These are phyloP conservation scores for Exophiala bonariae DNA, from an alignment of 2,329 filamentous ascomycete genomes.

Conservation along the genomic window DNA sequence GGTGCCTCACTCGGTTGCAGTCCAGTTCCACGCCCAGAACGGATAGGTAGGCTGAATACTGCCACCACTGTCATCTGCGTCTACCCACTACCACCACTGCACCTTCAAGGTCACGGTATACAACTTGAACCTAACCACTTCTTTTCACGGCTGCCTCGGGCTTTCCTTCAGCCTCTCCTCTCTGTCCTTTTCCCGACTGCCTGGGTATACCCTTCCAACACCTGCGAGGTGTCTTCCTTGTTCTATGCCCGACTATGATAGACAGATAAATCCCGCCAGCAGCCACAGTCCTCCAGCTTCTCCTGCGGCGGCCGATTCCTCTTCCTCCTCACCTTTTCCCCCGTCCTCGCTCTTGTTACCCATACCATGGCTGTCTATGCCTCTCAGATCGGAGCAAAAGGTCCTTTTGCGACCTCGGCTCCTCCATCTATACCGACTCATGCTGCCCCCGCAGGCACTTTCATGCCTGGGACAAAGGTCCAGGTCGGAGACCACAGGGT, in stretches of 20 bases:
- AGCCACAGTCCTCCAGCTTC: slow-evolving; percentile 3
- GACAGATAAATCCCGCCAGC: slow-evolving; percentile 11
- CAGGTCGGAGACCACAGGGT: slow-evolving; percentile 92
- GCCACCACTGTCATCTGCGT: not conserved
- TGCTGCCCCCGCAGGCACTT: slow-evolving; percentile 71
- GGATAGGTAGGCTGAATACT: too few relatives aligned
- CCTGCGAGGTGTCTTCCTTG: too few relatives aligned
- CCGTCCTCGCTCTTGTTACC: not conserved
- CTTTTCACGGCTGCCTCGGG: slow-evolving; percentile 11
- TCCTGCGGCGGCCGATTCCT: slow-evolving; percentile 1
- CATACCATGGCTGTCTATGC: slow-evolving; percentile 27
- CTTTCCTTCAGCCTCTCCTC: not conserved
- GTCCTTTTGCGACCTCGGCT: slow-evolving; percentile 20
- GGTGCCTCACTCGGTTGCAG: too few relatives aligned
- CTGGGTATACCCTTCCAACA: not conserved
- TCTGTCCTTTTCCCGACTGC: too few relatives aligned
- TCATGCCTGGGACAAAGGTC: slow-evolving; percentile 91
- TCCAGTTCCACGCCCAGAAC: too few relatives aligned
- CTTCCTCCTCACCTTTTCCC: slow-evolving; percentile 11
- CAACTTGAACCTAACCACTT: slow-evolving; percentile 1
- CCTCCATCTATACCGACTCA: slow-evolving; percentile 33
- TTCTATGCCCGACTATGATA: slow-evolving; percentile 14
- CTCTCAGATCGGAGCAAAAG: slow-evolving; percentile 22
- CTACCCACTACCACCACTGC: not conserved
- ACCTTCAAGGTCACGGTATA: too few relatives aligned